Conservation (phyloP, 2,329 filamentous ascomycete species). For the Biscogniauxia mediterranea region DNA sequence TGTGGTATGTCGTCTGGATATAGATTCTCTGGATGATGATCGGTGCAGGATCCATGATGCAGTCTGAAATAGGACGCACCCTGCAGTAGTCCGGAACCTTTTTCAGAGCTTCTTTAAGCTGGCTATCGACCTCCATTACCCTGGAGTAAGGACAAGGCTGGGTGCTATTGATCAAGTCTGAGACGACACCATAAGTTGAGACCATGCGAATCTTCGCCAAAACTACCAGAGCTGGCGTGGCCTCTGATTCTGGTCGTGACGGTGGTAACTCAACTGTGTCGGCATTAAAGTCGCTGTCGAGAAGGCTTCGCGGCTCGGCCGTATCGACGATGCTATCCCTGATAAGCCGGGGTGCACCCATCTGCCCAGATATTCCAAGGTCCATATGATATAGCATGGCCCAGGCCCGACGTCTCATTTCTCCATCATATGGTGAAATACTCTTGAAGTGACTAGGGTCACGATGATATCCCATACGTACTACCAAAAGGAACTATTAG, state of each 20-base stretch:
- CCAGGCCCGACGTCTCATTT: slow-evolving; percentile 46
- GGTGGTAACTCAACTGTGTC: slow-evolving; percentile 37
- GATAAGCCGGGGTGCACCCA: slow-evolving; percentile 44
- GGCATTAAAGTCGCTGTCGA: slow-evolving; percentile 41
- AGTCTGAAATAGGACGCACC: slow-evolving; percentile 16
- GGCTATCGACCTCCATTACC: slow-evolving; percentile 21
- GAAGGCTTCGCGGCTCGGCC: slow-evolving; percentile 41
- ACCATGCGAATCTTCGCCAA: slow-evolving; percentile 23
- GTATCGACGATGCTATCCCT: slow-evolving; percentile 40
- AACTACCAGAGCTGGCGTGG: slow-evolving; percentile 26
- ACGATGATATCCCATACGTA: slow-evolving; percentile 44
- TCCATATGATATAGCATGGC: slow-evolving; percentile 41
- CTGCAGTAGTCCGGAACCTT: slow-evolving; percentile 26
- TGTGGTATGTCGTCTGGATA: slow-evolving; percentile 29
- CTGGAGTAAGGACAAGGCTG: slow-evolving; percentile 19
- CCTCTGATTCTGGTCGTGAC: slow-evolving; percentile 31
- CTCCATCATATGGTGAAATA: slow-evolving; percentile 42
- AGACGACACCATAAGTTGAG: slow-evolving; percentile 15
- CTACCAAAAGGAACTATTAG: slow-evolving; percentile 24
- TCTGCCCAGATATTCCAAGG: slow-evolving; percentile 39
- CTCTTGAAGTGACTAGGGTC: slow-evolving; percentile 41
- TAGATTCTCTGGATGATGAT: slow-evolving; percentile 29
- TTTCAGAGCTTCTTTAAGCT: slow-evolving; percentile 22
- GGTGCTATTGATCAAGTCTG: slow-evolving; percentile 18
- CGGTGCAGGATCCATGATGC: slow-evolving; percentile 24